Evolutionary conservation across 208 protist species (phyloP), one percentile per base, ranked within the genome.

Genomic region (Leishmania mexicana): DNA sequence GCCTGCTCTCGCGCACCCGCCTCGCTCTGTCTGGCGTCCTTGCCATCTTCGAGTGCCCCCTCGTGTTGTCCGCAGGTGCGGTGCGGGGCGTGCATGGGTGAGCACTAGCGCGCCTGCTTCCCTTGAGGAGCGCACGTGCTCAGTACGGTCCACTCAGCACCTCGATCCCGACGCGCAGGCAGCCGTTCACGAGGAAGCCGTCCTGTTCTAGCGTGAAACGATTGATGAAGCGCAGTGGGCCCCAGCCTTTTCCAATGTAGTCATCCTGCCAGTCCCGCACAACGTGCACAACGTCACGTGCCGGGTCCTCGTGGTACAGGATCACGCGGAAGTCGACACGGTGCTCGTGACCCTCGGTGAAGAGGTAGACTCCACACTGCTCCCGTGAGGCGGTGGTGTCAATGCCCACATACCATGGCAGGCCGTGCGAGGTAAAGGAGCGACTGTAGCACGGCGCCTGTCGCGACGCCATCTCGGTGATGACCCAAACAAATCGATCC

Each of bases 221-320:
- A 47, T 89, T 72, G 54, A 91, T 89, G 51, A 91, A 89, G 49
- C 87, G 81, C 60, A 88, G 58, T 13, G 88, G 88, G 31, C 88
- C 88, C 88, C 88, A 91, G 38, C 88, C 88, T 67, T 91, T 89
- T 28, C 88, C 88, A 10, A 79, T 84, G 84, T 85, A 91, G 38
- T 81, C 79, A 42, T 80, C 75, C 42, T 73, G 57, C 88, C 88
- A 91, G 79, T 91, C 88, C 31, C 81, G 85, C 51, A 91, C 88
- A 5, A 71, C 58, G 72, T 90, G 88, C 64, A 85, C 72, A 19
- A 88, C 76, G 71, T 91, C 88, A 19, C 76, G 70, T 19, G 68
- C 47, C 17, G 88, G 83, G 68, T 89, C 85, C 35, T 53, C 54
- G 71, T 91, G 75, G 84, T 80, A 91, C 38, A 91, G 42, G 2